Conservation (phyloP, 768 basidiomycete species). For the Calocera viscosa region DNA sequence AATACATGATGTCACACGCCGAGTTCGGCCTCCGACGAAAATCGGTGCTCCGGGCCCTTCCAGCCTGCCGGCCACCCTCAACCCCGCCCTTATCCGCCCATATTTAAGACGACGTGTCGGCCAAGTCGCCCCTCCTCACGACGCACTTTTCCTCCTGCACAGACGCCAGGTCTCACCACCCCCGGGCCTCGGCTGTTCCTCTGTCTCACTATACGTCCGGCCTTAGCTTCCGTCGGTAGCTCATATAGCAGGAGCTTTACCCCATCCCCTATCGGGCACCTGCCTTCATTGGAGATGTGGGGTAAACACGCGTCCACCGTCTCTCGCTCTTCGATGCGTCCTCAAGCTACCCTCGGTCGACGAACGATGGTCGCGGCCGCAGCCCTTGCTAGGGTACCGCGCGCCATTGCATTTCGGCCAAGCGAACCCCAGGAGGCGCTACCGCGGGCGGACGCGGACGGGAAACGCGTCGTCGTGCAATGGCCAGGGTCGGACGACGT, state of each 20-base stretch:
- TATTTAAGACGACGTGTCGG: neutral
- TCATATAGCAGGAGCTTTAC: conserved; percentile 7
- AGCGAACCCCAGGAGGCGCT: neutral
- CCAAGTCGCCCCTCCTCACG: neutral
- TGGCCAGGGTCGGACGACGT: conserved; percentile 68
- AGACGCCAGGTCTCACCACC: neutral
- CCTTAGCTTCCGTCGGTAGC: neutral
- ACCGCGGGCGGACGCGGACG: conserved; percentile 27
- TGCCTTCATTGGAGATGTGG: conserved; percentile 8
- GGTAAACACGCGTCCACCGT: neutral
- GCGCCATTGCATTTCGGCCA: neutral
- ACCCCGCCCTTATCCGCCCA: neutral
- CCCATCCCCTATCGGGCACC: neutral
- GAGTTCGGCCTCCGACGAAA: neutral
- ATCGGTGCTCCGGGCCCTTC: neutral
- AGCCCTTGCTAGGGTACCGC: neutral
- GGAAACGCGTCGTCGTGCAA: conserved; percentile 49
- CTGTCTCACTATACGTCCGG: conserved; percentile 7
- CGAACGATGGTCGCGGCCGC: neutral
- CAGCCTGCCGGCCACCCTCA: neutral
- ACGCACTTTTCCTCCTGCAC: neutral
- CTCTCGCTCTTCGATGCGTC: neutral
- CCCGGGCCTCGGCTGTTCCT: neutral
- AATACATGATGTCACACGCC: conserved; percentile 1
- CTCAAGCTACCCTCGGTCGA: neutral